These are phyloP conservation scores for Yamadazyma diospyri DNA, from an alignment of 1,139 yeast genomes.

Conservation along the genomic window DNA sequence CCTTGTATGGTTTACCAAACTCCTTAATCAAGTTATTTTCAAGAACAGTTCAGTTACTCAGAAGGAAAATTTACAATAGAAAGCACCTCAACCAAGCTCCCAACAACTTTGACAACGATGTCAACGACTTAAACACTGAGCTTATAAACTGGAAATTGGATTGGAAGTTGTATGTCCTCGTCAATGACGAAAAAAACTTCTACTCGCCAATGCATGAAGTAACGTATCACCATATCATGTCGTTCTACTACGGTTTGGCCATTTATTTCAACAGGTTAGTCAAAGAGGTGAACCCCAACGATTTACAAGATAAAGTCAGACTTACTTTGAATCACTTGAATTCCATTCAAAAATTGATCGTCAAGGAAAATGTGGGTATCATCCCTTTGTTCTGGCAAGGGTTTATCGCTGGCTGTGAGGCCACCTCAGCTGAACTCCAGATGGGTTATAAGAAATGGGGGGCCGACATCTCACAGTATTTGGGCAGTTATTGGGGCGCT, in stretches of 20 bases:
- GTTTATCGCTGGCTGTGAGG: slow-evolving; percentile 84
- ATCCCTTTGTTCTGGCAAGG: slow-evolving; percentile 89
- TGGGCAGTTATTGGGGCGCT: slow-evolving; percentile 87
- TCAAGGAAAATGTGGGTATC: slow-evolving; percentile 53
- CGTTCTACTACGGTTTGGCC: slow-evolving; percentile 70
- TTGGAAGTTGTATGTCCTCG: slow-evolving; percentile 43
- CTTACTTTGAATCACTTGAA: slow-evolving; percentile 64
- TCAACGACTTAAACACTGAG: slow-evolving; percentile 47
- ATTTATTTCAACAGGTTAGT: slow-evolving; percentile 76
- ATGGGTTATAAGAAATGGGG: slow-evolving; percentile 76
- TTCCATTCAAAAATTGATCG: slow-evolving; percentile 55
- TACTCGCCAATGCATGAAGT: slow-evolving; percentile 64
- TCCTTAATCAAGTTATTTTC: slow-evolving; percentile 70
- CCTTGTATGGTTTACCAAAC: slow-evolving; percentile 81
- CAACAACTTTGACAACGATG: slow-evolving; percentile 40
- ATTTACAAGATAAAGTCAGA: slow-evolving; percentile 57
- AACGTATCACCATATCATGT: slow-evolving; percentile 76
- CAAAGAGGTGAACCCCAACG: slow-evolving; percentile 48
- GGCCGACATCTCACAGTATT: slow-evolving; percentile 66
- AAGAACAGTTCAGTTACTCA: slow-evolving; percentile 61
- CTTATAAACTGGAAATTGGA: slow-evolving; percentile 66
- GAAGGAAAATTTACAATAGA: slow-evolving; percentile 56
- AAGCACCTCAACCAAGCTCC: slow-evolving; percentile 21
- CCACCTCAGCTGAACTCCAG: slow-evolving; percentile 56
- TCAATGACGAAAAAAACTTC: slow-evolving; percentile 27